Percentiles rank a stretch among this genome's conserved stretches.
phyloP scores from a whole-genome alignment of 306 rosid genomes.

The Phaseolus lunatus region DNA sequence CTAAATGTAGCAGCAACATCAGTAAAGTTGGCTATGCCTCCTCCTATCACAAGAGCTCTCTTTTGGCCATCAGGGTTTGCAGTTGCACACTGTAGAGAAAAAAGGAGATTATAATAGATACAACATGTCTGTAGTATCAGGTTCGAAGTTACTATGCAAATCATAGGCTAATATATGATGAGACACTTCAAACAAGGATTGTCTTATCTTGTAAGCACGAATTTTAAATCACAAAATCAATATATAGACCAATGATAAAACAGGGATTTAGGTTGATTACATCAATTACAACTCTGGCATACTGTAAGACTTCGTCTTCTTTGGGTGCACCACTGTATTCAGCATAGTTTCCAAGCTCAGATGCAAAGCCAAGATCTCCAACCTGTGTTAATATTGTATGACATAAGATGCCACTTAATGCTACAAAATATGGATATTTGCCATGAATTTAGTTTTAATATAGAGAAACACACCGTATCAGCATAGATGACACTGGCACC shows the following conservation, averaged over 20 bases:
- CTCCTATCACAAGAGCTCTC: slow-evolving; percentile 96
- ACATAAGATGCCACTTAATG: slow-evolving; percentile 19
- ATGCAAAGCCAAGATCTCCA: slow-evolving; percentile 95
- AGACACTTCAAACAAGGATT: slow-evolving; percentile 8
- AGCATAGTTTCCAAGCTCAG: slow-evolving; percentile 97
- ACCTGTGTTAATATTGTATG: slow-evolving; percentile 58
- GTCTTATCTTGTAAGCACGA: neutral
- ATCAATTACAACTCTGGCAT: slow-evolving; percentile 96
- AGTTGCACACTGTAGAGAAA: slow-evolving; percentile 83
- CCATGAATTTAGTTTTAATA: slow-evolving; percentile 32
- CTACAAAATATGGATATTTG: slow-evolving; percentile 30
- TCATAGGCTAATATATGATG: neutral
- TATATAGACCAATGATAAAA: slow-evolving; percentile 11
- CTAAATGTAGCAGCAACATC: slow-evolving; percentile 97
- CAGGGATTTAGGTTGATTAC: slow-evolving; percentile 52
- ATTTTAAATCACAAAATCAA: neutral
- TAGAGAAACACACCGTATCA: slow-evolving; percentile 69
- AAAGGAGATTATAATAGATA: slow-evolving; percentile 40
- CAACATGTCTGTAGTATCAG: neutral
- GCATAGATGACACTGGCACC: slow-evolving; percentile 99
- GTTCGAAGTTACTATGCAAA: slow-evolving; percentile 9
- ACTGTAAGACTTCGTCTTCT: slow-evolving; percentile 95
- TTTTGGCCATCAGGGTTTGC: slow-evolving; percentile 83
- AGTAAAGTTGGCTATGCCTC: slow-evolving; percentile 96
- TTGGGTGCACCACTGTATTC: slow-evolving; percentile 99